phyloP scores from a whole-genome alignment of 78 protist species.

The Goniomonas avonlea region DNA sequence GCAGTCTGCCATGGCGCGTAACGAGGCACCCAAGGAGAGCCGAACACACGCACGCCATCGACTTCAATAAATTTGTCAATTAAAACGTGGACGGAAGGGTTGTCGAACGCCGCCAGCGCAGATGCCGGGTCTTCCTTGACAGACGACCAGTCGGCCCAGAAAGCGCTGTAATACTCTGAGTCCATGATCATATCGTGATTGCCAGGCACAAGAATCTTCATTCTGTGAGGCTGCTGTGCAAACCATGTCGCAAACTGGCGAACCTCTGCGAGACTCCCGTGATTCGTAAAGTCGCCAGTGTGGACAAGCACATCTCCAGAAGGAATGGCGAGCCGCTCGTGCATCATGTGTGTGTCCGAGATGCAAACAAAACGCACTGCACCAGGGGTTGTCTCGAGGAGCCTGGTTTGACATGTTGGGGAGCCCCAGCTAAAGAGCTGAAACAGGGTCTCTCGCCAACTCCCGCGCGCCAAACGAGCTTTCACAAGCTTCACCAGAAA shows the following conservation, averaged over 20 bases:
- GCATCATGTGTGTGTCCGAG: background rate
- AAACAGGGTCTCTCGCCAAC: too few species aligned
- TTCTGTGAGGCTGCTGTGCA: background rate
- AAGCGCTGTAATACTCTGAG: background rate
- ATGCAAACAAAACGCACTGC: background rate
- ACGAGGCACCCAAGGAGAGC: too few species aligned
- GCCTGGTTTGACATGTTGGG: too few species aligned
- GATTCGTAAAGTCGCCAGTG: background rate
- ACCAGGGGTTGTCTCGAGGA: too few species aligned
- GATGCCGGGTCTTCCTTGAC: background rate
- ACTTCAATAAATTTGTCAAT: too few species aligned
- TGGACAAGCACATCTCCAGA: background rate
- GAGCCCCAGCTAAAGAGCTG: too few species aligned
- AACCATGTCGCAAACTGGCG: background rate
- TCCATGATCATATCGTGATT: conserved; percentile 8
- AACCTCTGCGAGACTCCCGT: background rate
- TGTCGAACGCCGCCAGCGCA: too few species aligned
- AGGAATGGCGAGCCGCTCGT: background rate
- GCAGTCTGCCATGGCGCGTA: too few species aligned
- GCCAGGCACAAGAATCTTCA: background rate
- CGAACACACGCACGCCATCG: too few species aligned
- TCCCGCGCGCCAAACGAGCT: too few species aligned
- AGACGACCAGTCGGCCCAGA: background rate
- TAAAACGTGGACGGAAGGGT: too few species aligned
- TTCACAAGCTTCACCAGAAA: too few species aligned